A percentile compares a stretch with the other conserved stretches of the same genome.
Conservation (phyloP, 2,329 filamentous ascomycete genomes). For the Truncatella angustata region DNA sequence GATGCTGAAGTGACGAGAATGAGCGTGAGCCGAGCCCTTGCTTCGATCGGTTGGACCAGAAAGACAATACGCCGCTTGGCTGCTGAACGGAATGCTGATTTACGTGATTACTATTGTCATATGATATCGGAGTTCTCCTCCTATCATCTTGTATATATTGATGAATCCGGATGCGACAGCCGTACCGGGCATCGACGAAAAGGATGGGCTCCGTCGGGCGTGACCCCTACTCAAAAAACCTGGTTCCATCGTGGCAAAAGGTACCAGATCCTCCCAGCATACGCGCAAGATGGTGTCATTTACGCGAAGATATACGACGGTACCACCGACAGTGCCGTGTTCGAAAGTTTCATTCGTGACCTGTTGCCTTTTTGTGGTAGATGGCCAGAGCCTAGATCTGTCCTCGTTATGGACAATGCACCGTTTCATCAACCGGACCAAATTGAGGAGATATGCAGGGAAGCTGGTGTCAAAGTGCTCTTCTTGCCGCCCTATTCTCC, state of each 20-base stretch:
- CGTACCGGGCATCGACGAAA: conserved; percentile 27
- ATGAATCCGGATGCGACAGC: conserved; percentile 33
- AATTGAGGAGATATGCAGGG: background rate
- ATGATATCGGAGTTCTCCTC: conserved; percentile 25
- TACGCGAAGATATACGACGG: conserved; percentile 19
- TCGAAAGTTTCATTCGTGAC: conserved; percentile 26
- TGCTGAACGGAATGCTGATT: conserved; percentile 27
- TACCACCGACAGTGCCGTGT: conserved; percentile 20
- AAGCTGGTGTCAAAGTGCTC: background rate
- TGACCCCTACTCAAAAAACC: conserved; percentile 18
- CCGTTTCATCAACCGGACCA: conserved; percentile 23
- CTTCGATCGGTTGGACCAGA: conserved; percentile 13
- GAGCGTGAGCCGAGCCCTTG: background rate
- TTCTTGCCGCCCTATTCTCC: background rate
- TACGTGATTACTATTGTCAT: conserved; percentile 30
- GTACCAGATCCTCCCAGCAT: conserved; percentile 23
- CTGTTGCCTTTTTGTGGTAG: conserved; percentile 24
- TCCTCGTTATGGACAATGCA: conserved; percentile 30
- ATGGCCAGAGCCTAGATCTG: conserved; percentile 28
- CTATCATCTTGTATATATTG: conserved; percentile 28
- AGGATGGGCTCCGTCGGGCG: conserved; percentile 27
- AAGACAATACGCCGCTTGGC: conserved; percentile 25
- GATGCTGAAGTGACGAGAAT: background rate
- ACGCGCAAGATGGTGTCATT: conserved; percentile 16
- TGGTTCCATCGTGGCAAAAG: conserved; percentile 13